Conservation (phyloP, 1,284 basidiomycete species). For the Heterobasidion parviporum region DNA sequence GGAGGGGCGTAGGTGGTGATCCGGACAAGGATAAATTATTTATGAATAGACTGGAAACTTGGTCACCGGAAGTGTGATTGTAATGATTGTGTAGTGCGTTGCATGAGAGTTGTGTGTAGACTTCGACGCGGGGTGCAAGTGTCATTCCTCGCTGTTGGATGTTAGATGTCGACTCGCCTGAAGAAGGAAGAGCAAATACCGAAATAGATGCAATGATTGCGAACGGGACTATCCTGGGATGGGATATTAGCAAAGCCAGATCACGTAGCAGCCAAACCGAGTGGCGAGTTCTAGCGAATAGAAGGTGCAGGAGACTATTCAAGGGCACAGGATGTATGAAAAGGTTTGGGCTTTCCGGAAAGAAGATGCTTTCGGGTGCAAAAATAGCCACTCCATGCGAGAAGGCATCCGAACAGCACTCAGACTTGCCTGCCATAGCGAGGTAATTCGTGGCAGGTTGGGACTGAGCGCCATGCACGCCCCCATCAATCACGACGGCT, state of each 20-base stretch:
- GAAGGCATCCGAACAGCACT: no score
- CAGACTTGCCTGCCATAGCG: no score
- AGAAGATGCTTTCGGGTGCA: no score
- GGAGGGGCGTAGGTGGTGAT: conserved; percentile 6
- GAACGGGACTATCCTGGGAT: conserved; percentile 64
- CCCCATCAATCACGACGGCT: no score
- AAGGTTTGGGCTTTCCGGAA: no score
- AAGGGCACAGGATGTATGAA: neutral
- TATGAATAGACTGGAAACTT: conserved; percentile 14
- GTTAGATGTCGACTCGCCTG: conserved; percentile 5
- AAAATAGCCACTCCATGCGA: no score
- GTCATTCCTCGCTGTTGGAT: conserved; percentile 65
- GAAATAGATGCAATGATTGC: conserved; percentile 56
- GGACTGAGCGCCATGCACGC: no score
- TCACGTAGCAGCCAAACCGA: neutral
- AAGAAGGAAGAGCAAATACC: conserved; percentile 23
- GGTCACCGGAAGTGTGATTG: conserved; percentile 25
- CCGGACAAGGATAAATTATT: conserved; percentile 7
- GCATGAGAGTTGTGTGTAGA: conserved; percentile 72
- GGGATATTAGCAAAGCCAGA: neutral
- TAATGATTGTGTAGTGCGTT: conserved; percentile 40
- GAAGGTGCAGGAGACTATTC: neutral
- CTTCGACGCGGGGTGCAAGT: conserved; percentile 65
- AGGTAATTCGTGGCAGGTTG: no score
- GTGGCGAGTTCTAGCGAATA: neutral